Percentiles rank a stretch among this genome's conserved stretches.
Conservation (phyloP, 208 protist genomes). For the Strigomonas culicis region DNA sequence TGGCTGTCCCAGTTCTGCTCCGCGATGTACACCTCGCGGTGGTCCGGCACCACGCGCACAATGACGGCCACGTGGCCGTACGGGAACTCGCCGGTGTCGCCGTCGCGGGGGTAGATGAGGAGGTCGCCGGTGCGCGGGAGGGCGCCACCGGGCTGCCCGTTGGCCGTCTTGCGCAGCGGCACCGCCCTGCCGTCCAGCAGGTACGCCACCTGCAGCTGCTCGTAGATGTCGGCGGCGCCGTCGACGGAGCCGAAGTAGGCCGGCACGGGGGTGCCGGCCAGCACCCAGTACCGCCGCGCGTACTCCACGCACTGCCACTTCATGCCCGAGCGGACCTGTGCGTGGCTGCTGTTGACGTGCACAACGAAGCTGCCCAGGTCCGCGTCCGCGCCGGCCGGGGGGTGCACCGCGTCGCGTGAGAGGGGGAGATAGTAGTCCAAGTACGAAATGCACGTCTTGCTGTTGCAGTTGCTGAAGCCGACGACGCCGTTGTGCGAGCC, state of each 20-base stretch:
- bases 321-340: constrained; percentile 35
- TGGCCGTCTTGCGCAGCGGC: neutral
- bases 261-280: constrained; percentile 37
- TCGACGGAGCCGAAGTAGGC: constrained; percentile 56
- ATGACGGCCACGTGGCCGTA: constrained; percentile 82
- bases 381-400: neutral
- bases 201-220: constrained; percentile 17
- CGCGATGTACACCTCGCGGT: constrained; percentile 46
- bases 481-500: constrained; percentile 45
- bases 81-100: constrained; percentile 26
- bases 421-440: neutral
- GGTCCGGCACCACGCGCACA: constrained; percentile 27
- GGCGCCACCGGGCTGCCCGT: constrained; percentile 18
- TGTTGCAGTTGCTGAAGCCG: constrained; percentile 70
- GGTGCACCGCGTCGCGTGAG: constrained; percentile 1
- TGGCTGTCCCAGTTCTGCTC: constrained; percentile 85
- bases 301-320: constrained; percentile 90
- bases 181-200: constrained; percentile 23
- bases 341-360: neutral
- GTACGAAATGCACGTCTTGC: constrained; percentile 26
- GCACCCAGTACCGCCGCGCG: constrained; percentile 83
- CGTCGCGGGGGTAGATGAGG: constrained; percentile 63
- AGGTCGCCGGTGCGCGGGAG: constrained; percentile 44
- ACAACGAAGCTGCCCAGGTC: neutral
- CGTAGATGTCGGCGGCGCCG: constrained; percentile 79